Base-by-base conservation (phyloP, 768 basidiomycete species). In the Mycena capillaripes region DNA sequence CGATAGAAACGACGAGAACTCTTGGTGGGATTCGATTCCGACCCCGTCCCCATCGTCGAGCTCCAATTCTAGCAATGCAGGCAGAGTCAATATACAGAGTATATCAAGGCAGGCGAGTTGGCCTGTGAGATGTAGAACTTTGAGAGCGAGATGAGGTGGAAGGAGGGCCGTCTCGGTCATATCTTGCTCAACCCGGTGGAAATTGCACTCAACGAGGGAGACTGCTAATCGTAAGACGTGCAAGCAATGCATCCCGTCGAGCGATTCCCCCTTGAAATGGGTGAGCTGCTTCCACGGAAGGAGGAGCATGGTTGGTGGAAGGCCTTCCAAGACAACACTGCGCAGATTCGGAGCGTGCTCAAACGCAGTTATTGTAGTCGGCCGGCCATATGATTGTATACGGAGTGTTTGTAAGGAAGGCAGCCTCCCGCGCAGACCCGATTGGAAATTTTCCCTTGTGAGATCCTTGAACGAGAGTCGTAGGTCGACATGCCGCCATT, bases 281-380 rank as follows among this genome's bases (percentile, higher is more conserved):
- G 67, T 69, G 36, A 69, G 67, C n/a, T 69, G 67, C 3, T 7
- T n/a, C 67, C 58, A 69, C 23, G 58, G 67, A 23, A 68, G 48
- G 36, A 59, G 25, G 19, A 68, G 52, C 11, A 40, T 16, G 9
- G 46, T 3, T 10, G 67, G 59, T 5, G 38, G 30, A 10, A 69
- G 3, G 1, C 40, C 1, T 1, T 1, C 10, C 30, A 69, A 40
- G 19, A 34, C 8, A 29, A 69, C 50, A 21, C 21, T 8, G 16
- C 30, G 68, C 23, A 69, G 19, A 17, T 42, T 52, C 4, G 68
- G 68, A 21, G 60, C 59, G 0, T 55, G 11, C 40, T 62, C 38
- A 53, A 68, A 68, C 0, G 40, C 34, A 21, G 25, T 19, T 17
- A 60, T 11, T 46, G 32, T 40, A 3, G 34, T n/a, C 9, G 29